Percentiles rank a stretch among this genome's conserved stretches.
phyloP scores from a whole-genome alignment of 2,329 filamentous ascomycete species.

The Sordariomycetes sp. region DNA sequence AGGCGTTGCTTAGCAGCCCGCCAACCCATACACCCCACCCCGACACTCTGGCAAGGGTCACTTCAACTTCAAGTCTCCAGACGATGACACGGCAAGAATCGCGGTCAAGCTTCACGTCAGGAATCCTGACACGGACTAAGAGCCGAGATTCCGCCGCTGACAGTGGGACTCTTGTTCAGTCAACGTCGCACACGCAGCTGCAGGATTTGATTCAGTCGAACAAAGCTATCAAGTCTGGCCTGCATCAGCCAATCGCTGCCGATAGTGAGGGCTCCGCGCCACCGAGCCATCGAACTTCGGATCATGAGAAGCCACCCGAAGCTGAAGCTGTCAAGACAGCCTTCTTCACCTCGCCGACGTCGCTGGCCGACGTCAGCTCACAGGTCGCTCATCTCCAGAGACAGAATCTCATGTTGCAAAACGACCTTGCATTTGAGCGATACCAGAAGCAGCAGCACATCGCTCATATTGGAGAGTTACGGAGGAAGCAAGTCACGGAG shows the following conservation, averaged over 20 bases:
- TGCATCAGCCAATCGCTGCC: conserved; percentile 46
- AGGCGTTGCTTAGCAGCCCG: background rate
- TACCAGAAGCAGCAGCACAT: conserved; percentile 80
- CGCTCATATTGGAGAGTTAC: conserved; percentile 69
- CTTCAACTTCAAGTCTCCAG: conserved; percentile 18
- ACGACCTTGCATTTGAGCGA: conserved; percentile 74
- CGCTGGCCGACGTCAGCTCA: conserved; percentile 21
- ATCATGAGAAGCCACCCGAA: conserved; percentile 20
- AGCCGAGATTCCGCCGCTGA: conserved; percentile 33
- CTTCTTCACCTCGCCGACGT: conserved; percentile 14
- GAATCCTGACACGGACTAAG: conserved; percentile 27
- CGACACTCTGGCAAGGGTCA: background rate
- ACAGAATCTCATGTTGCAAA: conserved; percentile 67
- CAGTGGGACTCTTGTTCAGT: conserved; percentile 41
- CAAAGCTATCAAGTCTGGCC: conserved; percentile 44
- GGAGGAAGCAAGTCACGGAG: conserved; percentile 65
- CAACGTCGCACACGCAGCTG: conserved; percentile 44
- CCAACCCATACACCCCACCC: background rate
- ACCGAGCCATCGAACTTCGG: conserved; percentile 39
- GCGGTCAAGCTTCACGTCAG: conserved; percentile 41
- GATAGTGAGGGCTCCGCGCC: conserved; percentile 48
- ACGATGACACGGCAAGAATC: conserved; percentile 30
- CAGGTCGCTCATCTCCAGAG: conserved; percentile 53
- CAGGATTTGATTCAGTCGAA: conserved; percentile 54
- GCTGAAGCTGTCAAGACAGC: background rate